Evolutionary conservation across 495 filamentous ascomycete genomes (phyloP).

Genomic region (Xylaria grammica): DNA sequence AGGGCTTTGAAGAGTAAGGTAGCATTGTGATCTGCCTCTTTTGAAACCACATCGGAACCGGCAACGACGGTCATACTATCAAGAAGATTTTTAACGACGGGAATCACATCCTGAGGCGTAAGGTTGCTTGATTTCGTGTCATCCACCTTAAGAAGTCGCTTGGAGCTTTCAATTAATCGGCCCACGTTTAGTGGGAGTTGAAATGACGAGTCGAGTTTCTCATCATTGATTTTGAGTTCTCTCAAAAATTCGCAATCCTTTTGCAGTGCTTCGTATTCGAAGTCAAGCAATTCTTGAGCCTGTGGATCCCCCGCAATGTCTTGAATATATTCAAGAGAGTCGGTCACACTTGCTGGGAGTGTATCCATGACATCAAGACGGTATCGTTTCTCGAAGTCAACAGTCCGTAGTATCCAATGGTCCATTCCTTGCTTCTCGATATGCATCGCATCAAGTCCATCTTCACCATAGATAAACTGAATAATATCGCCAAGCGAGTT

Average conservation of each 20-base stretch:
- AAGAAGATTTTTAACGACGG: conserved; percentile 75
- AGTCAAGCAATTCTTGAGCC: conserved; percentile 83
- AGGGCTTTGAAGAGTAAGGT: conserved; percentile 90
- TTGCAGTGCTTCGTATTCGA: conserved; percentile 81
- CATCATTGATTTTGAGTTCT: conserved; percentile 48
- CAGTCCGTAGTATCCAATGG: conserved; percentile 74
- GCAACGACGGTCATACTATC: conserved; percentile 81
- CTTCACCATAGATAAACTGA: conserved; percentile 97
- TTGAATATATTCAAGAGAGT: conserved; percentile 81
- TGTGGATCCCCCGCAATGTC: conserved; percentile 86
- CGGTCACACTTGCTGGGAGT: conserved; percentile 63
- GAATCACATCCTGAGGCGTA: conserved; percentile 86
- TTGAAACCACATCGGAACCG: conserved; percentile 78
- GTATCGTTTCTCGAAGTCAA: conserved; percentile 76
- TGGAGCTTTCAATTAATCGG: conserved; percentile 87
- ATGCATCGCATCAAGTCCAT: conserved; percentile 86
- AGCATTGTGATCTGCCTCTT: conserved; percentile 85
- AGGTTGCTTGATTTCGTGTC: conserved; percentile 84
- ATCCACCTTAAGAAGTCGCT: conserved; percentile 88
- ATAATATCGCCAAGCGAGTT: conserved; percentile 97
- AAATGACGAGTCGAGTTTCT: conserved; percentile 77
- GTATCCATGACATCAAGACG: conserved; percentile 94
- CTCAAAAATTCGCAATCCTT: conserved; percentile 79
- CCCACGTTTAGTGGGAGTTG: conserved; percentile 91
- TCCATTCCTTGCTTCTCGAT: conserved; percentile 94